Percentiles rank a stretch among this genome's conserved stretches.
Evolutionary conservation across 345 rosid species (phyloP).

Genomic region (Nephelium lappaceum): DNA sequence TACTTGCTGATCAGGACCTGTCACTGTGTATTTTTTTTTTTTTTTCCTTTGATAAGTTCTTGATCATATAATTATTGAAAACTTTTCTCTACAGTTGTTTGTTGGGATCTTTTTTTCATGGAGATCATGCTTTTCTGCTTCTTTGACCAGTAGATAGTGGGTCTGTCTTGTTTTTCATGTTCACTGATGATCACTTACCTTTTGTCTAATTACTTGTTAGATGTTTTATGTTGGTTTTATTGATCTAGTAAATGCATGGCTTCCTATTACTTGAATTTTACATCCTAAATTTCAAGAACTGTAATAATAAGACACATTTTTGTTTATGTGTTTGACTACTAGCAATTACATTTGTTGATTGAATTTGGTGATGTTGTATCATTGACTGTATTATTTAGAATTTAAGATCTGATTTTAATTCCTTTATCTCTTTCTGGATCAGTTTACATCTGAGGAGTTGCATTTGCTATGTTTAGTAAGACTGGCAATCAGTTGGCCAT

Average conservation of each 20-base stretch:
- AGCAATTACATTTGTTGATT: not conserved
- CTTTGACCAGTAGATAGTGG: not conserved
- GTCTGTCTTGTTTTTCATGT: not conserved
- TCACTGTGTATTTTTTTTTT: not conserved
- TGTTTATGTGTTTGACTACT: not conserved
- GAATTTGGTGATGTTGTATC: not conserved
- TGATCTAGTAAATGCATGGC: not conserved
- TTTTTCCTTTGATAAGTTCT: slow-evolving; percentile 11
- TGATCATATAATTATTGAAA: slow-evolving; percentile 10
- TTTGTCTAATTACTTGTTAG: slow-evolving; percentile 5
- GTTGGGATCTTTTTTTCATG: not conserved
- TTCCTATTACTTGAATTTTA: not conserved
- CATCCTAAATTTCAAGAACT: not conserved
- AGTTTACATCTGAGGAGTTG: slow-evolving; percentile 14
- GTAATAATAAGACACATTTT: not conserved
- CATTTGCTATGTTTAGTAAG: slow-evolving; percentile 13
- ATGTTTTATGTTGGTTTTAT: not conserved
- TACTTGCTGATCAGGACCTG: slow-evolving; percentile 12
- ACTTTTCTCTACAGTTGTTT: not conserved
- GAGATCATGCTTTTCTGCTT: not conserved
- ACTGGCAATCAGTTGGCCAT: slow-evolving; percentile 25
- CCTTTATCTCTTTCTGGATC: slow-evolving; percentile 2
- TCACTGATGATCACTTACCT: not conserved
- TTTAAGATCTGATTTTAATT: slow-evolving; percentile 34
- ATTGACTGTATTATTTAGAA: slow-evolving; percentile 8